phyloP scores from a whole-genome alignment of 176 grass and related monocot genomes.

The Phoenix dactylifera region DNA sequence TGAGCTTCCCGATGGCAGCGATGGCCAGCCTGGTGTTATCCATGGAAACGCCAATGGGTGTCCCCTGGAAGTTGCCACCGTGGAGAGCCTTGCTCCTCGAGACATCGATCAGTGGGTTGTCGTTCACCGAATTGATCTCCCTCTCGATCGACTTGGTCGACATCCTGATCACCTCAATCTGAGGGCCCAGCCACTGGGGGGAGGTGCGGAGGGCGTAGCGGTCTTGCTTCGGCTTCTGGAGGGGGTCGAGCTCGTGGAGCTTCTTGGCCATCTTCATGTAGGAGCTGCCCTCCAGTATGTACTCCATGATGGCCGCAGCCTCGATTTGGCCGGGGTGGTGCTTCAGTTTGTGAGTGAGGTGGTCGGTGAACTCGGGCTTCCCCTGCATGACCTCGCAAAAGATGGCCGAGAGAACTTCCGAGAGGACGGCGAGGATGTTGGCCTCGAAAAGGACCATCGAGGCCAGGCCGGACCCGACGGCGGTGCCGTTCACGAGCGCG shows the following conservation, averaged over 20 bases:
- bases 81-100: conserved; percentile 14
- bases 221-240: conserved; percentile 19
- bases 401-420: conserved; percentile 9
- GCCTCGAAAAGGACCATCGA: conserved; percentile 5
- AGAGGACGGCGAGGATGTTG: conserved; percentile 10
- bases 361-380: conserved; percentile 17
- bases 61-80: conserved; percentile 18
- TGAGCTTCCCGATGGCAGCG: conserved; percentile 15
- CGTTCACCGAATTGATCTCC: conserved; percentile 19
- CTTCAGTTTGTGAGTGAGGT: conserved; percentile 17
- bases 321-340: conserved; percentile 10
- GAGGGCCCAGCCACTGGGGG: conserved; percentile 16
- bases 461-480: conserved; percentile 12
- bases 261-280: conserved; percentile 20
- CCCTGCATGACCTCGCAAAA: conserved; percentile 16
- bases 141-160: conserved; percentile 13
- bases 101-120: conserved; percentile 17
- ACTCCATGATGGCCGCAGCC: conserved; percentile 15
- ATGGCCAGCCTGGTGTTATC: conserved; percentile 12
- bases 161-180: conserved; percentile 12
- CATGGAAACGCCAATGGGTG: conserved; percentile 17
- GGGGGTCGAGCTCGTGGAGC: conserved; percentile 15
- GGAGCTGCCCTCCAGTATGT: conserved; percentile 15
- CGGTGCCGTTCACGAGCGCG: conserved; percentile 15
- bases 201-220: conserved; percentile 16